These are phyloP conservation scores for Pleurotus pulmonarius DNA, from an alignment of 768 basidiomycete species.

Conservation along the genomic window DNA sequence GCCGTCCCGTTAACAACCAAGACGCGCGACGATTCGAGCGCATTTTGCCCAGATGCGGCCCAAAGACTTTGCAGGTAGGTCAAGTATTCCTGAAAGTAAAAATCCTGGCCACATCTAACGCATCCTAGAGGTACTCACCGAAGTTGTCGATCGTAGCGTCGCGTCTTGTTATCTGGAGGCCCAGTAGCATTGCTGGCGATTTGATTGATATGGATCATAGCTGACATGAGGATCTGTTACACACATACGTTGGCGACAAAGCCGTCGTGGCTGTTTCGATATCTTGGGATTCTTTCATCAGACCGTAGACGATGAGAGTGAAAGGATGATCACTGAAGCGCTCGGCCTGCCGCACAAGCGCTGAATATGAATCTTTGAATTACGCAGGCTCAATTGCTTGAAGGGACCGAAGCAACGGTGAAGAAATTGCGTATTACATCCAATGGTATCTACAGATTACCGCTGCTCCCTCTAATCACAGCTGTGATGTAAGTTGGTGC, in stretches of 20 bases:
- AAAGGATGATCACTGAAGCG: too few species aligned
- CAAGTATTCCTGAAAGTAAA: not conserved
- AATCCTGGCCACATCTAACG: not conserved
- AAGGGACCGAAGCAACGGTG: too few species aligned
- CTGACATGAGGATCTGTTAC: not conserved
- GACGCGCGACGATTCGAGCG: slow-evolving; percentile 80
- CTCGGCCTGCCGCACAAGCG: too few species aligned
- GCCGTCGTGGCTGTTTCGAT: slow-evolving; percentile 42
- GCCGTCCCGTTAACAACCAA: slow-evolving; percentile 80
- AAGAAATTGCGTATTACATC: too few species aligned
- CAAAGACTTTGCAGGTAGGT: slow-evolving; percentile 57
- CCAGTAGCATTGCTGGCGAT: slow-evolving; percentile 28
- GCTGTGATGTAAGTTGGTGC: too few species aligned
- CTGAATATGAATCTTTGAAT: too few species aligned
- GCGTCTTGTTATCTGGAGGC: slow-evolving; percentile 81
- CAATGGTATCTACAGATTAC: too few species aligned
- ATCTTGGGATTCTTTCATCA: slow-evolving; percentile 38
- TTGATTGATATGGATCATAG: slow-evolving; percentile 7
- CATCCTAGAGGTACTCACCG: slow-evolving; percentile 44
- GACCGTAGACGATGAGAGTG: not conserved
- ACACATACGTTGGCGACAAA: slow-evolving; percentile 27
- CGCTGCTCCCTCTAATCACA: too few species aligned
- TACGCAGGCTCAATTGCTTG: too few species aligned
- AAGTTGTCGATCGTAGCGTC: slow-evolving; percentile 93
- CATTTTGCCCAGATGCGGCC: slow-evolving; percentile 88